Evolutionary conservation across 1,284 basidiomycete species (phyloP).

Genomic region (Cryptococcus sp.): DNA sequence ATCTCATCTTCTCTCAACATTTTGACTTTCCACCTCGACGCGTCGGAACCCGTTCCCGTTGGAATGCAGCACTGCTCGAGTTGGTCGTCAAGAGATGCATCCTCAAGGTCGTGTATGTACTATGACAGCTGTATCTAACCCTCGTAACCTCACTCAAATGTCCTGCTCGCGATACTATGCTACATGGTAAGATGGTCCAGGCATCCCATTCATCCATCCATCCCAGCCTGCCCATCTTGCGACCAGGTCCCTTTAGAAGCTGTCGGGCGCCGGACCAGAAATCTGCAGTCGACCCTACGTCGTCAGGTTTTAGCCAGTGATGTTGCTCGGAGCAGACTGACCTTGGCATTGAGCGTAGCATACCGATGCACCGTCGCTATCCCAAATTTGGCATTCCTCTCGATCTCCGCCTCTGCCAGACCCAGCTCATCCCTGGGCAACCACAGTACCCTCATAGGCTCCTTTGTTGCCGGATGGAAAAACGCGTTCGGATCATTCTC

Average conservation of each 20-base stretch:
- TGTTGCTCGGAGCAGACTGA: constrained; percentile 14
- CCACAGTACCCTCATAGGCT: constrained; percentile 73
- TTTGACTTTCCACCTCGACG: no score
- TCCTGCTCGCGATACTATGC: no score
- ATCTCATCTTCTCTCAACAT: no score
- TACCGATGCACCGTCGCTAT: constrained; percentile 56
- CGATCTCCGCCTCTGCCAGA: constrained; percentile 59
- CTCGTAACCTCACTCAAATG: no score
- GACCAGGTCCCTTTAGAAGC: constrained; percentile 4
- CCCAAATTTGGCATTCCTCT: constrained; percentile 55
- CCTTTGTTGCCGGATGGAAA: constrained; percentile 70
- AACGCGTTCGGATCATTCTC: constrained; percentile 51
- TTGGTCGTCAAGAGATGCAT: no score
- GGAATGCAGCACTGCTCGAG: no score
- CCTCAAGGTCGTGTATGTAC: no score
- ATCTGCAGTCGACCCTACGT: constrained; percentile 59
- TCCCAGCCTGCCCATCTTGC: no score
- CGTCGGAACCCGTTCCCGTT: no score
- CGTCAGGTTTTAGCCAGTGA: not conserved
- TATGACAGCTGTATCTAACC: no score
- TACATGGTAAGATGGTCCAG: no score
- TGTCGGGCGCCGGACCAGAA: constrained; percentile 37
- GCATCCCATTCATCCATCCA: no score
- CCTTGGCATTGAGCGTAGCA: constrained; percentile 60
- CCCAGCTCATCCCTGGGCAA: constrained; percentile 67